These are phyloP conservation scores for Hyaloscypha finlandica DNA, from an alignment of 495 filamentous ascomycete species.

Conservation along the genomic window DNA sequence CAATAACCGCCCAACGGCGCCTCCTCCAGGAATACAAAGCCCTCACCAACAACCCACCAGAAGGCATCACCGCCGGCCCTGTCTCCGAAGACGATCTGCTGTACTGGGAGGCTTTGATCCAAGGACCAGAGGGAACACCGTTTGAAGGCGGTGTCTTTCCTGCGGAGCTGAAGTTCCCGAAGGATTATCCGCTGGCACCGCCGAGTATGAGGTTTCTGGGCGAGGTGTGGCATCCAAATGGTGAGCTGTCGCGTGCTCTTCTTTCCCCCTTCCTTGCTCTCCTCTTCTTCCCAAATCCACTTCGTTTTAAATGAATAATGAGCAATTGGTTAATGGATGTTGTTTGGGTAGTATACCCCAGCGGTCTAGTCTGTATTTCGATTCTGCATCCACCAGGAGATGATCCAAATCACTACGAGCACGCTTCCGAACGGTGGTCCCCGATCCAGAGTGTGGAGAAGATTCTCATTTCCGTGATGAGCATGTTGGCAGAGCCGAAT, in stretches of 20 bases:
- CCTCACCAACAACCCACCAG: conserved; percentile 73
- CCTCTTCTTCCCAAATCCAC: background rate
- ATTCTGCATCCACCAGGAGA: conserved; percentile 99
- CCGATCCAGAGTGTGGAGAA: conserved; percentile 98
- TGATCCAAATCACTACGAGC: conserved; percentile 98
- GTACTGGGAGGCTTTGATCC: conserved; percentile 94
- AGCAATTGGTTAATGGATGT: conserved; percentile 2
- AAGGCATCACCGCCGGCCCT: conserved; percentile 94
- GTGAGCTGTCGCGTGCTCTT: conserved; percentile 47
- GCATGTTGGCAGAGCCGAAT: conserved; percentile 98
- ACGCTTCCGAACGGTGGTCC: conserved; percentile 91
- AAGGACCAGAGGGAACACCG: conserved; percentile 92
- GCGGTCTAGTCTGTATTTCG: conserved; percentile 91
- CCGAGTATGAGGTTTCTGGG: conserved; percentile 93
- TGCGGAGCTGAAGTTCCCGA: conserved; percentile 91
- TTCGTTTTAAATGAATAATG: background rate
- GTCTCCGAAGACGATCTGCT: conserved; percentile 94
- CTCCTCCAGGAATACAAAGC: conserved; percentile 96
- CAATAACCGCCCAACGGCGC: conserved; percentile 80
- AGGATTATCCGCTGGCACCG: conserved; percentile 91
- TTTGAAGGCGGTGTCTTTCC: conserved; percentile 95
- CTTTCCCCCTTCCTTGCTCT: background rate
- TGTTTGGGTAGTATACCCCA: conserved; percentile 73
- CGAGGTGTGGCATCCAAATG: conserved; percentile 96
- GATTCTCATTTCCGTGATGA: conserved; percentile 97